Evolutionary conservation across 2,329 filamentous ascomycete genomes (phyloP), one percentile per base, ranked within the genome.

Genomic region (Aspergillus nomiae): DNA sequence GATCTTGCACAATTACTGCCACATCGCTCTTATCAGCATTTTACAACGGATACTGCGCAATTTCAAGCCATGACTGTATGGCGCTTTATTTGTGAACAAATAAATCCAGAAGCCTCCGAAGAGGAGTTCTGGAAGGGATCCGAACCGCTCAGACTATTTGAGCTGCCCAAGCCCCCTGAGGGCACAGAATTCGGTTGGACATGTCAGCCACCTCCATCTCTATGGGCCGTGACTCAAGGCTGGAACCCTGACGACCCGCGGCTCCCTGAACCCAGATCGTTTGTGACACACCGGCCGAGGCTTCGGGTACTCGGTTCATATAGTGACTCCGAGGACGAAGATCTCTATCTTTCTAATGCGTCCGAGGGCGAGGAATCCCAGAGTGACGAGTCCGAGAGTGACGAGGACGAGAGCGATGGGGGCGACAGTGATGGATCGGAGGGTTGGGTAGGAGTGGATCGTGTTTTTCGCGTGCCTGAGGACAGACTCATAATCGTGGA

Each of bases 131-230:
- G n/a, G n/a, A n/a, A n/a, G n/a, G n/a, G n/a, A n/a, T n/a, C n/a
- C n/a, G n/a, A n/a, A n/a, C n/a, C n/a, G n/a, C n/a, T n/a, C n/a
- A n/a, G n/a, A n/a, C n/a, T n/a, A n/a, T n/a, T n/a, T n/a, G n/a
- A n/a, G 4, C 48, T 60, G 0, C 58, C 58, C 0, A 38, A 16
- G 10, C 2, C 12, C 1, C 48, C 36, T 0, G 12, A 24, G 5
- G 46, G 19, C 12, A 16, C 0, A 1, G 46, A 53, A 4, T 53
- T 16, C 11, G 8, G 19, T 3, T 60, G 58, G 58, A 12, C 16
- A 21, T 60, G 58, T 41, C 30, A 51, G 32, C 26, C 48, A 14
- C 34, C 58, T 1, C 48, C 58, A 9, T 53, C 58, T 24, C 19
- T 5, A 32, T 16, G 6, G 34, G 58, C 58, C 6, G 21, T 59